Evolutionary conservation across 352 stramenopile genomes (phyloP).

Genomic region (Phytophthora tentaculata): DNA sequence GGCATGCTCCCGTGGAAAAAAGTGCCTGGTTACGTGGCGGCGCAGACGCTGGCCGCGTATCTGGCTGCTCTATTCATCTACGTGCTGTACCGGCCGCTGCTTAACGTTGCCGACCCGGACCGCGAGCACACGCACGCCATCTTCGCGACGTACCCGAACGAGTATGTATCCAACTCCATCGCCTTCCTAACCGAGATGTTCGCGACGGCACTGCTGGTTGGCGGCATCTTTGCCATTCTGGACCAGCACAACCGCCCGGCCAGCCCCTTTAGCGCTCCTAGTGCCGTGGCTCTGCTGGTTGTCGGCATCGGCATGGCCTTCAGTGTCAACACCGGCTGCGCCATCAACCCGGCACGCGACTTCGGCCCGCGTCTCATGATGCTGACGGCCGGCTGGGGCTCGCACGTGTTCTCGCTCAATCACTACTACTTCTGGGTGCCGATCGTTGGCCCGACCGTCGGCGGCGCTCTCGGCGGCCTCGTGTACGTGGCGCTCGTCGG

Average conservation of each 20-base stretch:
- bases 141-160: constrained; percentile 61
- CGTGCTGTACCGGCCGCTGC: constrained; percentile 54
- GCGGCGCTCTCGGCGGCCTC: constrained; percentile 43
- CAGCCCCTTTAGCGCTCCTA: constrained; percentile 41
- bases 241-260: constrained; percentile 58
- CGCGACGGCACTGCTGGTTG: constrained; percentile 49
- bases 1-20: constrained; percentile 56
- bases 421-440: constrained; percentile 67
- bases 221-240: constrained; percentile 53
- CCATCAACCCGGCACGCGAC: constrained; percentile 65
- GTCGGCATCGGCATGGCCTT: constrained; percentile 67
- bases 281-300: constrained; percentile 51
- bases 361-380: constrained; percentile 61
- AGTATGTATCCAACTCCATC: constrained; percentile 42
- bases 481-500: constrained; percentile 53
- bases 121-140: constrained; percentile 41
- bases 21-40: constrained; percentile 49
- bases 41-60: constrained; percentile 58
- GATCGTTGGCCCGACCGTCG: constrained; percentile 49
- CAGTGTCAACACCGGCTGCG: constrained; percentile 59
- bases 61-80: constrained; percentile 50
- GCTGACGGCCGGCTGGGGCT: constrained; percentile 48
- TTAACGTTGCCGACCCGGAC: constrained; percentile 57
- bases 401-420: constrained; percentile 49
- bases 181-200: constrained; percentile 62